Conservation (phyloP, 2,329 filamentous ascomycete genomes). For the Alternaria triticimaculans region DNA sequence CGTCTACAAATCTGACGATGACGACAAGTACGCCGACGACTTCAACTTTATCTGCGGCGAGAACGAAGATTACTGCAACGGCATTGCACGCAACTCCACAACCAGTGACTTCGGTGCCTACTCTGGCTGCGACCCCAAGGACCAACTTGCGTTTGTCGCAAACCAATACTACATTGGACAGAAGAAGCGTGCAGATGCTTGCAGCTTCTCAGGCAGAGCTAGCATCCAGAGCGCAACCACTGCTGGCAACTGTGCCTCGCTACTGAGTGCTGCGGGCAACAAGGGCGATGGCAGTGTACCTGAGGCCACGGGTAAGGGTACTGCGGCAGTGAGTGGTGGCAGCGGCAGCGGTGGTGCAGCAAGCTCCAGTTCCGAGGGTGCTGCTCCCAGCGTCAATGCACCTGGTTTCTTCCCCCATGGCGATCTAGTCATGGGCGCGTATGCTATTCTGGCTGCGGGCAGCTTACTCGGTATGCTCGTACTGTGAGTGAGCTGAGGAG, state of each 20-base stretch:
- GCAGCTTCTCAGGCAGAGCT: conserved; percentile 73
- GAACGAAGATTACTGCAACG: conserved; percentile 63
- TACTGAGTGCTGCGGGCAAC: conserved; percentile 68
- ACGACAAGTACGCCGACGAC: conserved; percentile 66
- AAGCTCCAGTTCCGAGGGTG: conserved; percentile 22
- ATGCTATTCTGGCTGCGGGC: conserved; percentile 25
- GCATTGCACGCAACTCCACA: conserved; percentile 71
- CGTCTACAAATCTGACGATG: conserved; percentile 66
- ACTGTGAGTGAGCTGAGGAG: conserved; percentile 13
- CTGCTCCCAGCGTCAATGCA: conserved; percentile 26
- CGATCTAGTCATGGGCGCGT: conserved; percentile 26
- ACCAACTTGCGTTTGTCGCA: conserved; percentile 76
- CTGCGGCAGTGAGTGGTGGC: conserved; percentile 16
- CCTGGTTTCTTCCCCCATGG: conserved; percentile 38
- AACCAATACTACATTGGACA: conserved; percentile 71
- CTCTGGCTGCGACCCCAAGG: conserved; percentile 73
- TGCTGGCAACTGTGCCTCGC: conserved; percentile 60
- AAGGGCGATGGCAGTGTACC: conserved; percentile 62
- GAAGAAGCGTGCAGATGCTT: conserved; percentile 60
- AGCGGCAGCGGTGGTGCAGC: conserved; percentile 2
- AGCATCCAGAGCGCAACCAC: conserved; percentile 59
- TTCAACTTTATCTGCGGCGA: conserved; percentile 77
- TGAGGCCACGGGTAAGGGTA: conserved; percentile 39
- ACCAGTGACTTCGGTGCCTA: conserved; percentile 76
- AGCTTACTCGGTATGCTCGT: conserved; percentile 39